phyloP scores from a whole-genome alignment of 2,329 filamentous ascomycete species.

The Pseudonectria buxi region DNA sequence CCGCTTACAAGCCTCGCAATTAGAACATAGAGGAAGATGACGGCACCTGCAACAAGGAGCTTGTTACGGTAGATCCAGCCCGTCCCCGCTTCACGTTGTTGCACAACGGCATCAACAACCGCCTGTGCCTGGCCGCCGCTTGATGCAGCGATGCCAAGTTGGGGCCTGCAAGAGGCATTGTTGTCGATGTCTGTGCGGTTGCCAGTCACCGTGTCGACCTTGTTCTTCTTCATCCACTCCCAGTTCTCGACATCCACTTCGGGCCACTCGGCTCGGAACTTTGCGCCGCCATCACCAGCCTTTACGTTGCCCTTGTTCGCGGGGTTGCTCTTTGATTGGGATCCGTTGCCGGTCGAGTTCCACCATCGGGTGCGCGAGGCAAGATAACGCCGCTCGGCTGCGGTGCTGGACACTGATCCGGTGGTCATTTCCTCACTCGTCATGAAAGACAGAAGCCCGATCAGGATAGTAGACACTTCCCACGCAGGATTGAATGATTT shows the following conservation, averaged over 20 bases:
- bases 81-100: slow-evolving; percentile 71
- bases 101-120: slow-evolving; percentile 70
- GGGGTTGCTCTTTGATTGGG: slow-evolving; percentile 48
- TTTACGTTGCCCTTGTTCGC: slow-evolving; percentile 72
- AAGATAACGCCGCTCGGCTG: slow-evolving; percentile 69
- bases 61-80: slow-evolving; percentile 80
- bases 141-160: slow-evolving; percentile 53
- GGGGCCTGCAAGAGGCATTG: slow-evolving; percentile 44
- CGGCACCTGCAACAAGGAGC: slow-evolving; percentile 60
- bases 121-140: slow-evolving; percentile 59
- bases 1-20: slow-evolving; percentile 66
- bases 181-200: slow-evolving; percentile 44
- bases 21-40: slow-evolving; percentile 77
- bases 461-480: slow-evolving; percentile 95
- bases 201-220: slow-evolving; percentile 72
- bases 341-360: slow-evolving; percentile 90
- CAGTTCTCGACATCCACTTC: slow-evolving; percentile 85
- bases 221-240: slow-evolving; percentile 81
- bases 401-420: slow-evolving; percentile 71
- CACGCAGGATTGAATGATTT: slow-evolving; percentile 98
- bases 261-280: slow-evolving; percentile 85
- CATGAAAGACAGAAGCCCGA: slow-evolving; percentile 94
- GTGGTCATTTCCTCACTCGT: slow-evolving; percentile 98
- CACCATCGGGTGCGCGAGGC: slow-evolving; percentile 83
- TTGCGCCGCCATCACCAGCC: slow-evolving; percentile 84